Base-by-base conservation (phyloP, 2,329 filamentous ascomycete genomes). In the Trichophyton verrucosum region DNA sequence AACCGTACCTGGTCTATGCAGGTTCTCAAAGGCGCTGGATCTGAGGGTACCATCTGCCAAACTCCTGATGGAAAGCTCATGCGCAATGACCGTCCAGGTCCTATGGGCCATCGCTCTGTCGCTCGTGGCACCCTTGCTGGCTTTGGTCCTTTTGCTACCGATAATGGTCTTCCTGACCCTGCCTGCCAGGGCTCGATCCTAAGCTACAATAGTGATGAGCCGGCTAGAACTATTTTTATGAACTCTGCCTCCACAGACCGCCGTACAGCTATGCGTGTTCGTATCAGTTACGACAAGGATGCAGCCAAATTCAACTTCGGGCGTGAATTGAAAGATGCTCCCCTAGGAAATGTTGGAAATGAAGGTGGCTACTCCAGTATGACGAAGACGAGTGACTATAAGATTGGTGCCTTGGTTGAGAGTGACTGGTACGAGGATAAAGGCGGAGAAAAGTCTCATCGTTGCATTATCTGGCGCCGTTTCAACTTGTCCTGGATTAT, bases 1-100 rank as follows among this genome's bases (percentile, higher is more conserved):
- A 65, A 65, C 33, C 64, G 66, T 33, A 64, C 63, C 13, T 68
- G 66, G 66, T 59, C 63, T 7, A 61, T 61, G 24, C 47, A 61
- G 46, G 44, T 44, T 30, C 53, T 61, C 27, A 24, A 40, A 17
- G 51, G 51, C 24, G 47, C 59, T 30, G 59, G 59, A 17, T 61
- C 59, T 2, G 59, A 61, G 49, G 59, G 47, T 3, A 61, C 59
- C 3, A 61, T 61, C 22, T 56, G 36, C 51, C 59, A 61, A 47
- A 61, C 59, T 1, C 59, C 59, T 11, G 59, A 61, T 30, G 59
- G 51, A 5, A 61, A 57, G 6, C 49, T 61, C 49, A n/a, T 57
- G 17, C 59, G 59, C 24, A 61, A 61, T 11, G 59, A 61, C 33
- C 49, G 59, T 15, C 49, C 59, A 24, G 9, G 40, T 13, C 17